These are phyloP conservation scores for Massariosphaeria phaeospora DNA, from an alignment of 495 filamentous ascomycete genomes.

Conservation along the genomic window DNA sequence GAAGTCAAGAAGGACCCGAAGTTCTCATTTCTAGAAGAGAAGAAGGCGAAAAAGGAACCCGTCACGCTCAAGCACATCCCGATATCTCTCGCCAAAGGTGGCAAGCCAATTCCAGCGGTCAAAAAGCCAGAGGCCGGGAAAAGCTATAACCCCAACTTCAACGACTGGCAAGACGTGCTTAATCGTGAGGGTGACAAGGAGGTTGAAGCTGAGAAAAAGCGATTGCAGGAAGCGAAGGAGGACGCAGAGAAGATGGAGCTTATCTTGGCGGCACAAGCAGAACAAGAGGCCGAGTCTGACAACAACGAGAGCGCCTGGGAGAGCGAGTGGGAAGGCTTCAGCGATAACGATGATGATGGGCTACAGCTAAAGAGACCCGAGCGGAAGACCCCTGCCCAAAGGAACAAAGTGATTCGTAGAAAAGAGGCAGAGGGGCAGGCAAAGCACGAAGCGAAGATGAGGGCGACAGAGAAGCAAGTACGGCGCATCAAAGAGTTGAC, in stretches of 20 bases:
- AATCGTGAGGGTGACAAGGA: slow-evolving; percentile 69
- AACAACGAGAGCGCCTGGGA: slow-evolving; percentile 86
- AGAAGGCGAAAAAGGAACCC: slow-evolving; percentile 63
- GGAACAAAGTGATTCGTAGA: slow-evolving; percentile 78
- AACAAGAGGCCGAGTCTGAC: slow-evolving; percentile 55
- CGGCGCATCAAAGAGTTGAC: slow-evolving; percentile 56
- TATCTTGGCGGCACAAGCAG: slow-evolving; percentile 34
- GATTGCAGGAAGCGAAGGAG: slow-evolving; percentile 60
- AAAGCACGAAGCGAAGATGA: slow-evolving; percentile 68
- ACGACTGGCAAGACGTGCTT: slow-evolving; percentile 74
- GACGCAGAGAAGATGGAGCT: slow-evolving; percentile 51
- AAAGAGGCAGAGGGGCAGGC: slow-evolving; percentile 76
- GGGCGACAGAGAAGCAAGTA: slow-evolving; percentile 59
- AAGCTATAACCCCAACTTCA: slow-evolving; percentile 86
- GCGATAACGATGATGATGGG: slow-evolving; percentile 48
- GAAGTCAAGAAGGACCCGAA: slow-evolving; percentile 39
- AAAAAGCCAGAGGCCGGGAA: slow-evolving; percentile 69
- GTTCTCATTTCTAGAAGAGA: slow-evolving; percentile 45
- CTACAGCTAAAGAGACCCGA: slow-evolving; percentile 66
- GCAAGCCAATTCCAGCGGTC: slow-evolving; percentile 73
- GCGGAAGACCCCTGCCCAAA: slow-evolving; percentile 77
- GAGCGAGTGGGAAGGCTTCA: slow-evolving; percentile 54
- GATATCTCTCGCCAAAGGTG: slow-evolving; percentile 71
- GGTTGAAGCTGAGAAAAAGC: slow-evolving; percentile 72
- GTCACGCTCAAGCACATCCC: slow-evolving; percentile 70